These are phyloP conservation scores for Ogataea hybrid DNA, from an alignment of 1,139 yeast genomes.

Conservation along the genomic window DNA sequence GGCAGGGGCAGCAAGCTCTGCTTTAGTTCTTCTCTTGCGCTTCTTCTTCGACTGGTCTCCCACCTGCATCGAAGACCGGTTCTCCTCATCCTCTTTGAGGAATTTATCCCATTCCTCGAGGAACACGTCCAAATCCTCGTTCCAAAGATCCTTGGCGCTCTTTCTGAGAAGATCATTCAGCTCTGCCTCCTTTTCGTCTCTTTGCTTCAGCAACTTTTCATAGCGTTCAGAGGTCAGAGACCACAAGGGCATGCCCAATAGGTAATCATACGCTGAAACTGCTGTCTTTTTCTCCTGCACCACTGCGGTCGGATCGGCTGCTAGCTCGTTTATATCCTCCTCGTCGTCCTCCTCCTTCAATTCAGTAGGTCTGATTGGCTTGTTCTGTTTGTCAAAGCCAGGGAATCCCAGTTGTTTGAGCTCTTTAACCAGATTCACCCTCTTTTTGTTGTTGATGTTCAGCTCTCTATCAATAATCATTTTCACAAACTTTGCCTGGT, in stretches of 20 bases:
- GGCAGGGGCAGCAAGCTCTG: slow-evolving; percentile 10
- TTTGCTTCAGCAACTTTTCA: slow-evolving; percentile 70
- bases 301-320: slow-evolving; percentile 34
- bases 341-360: slow-evolving; percentile 41
- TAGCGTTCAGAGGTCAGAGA: slow-evolving; percentile 88
- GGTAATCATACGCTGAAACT: slow-evolving; percentile 65
- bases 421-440: slow-evolving; percentile 60
- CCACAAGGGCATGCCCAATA: slow-evolving; percentile 90
- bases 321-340: slow-evolving; percentile 35
- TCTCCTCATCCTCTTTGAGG: slow-evolving; percentile 50
- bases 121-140: slow-evolving; percentile 74
- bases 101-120: slow-evolving; percentile 64
- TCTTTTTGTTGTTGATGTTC: slow-evolving; percentile 70
- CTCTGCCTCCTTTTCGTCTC: slow-evolving; percentile 70
- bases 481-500: slow-evolving; percentile 90
- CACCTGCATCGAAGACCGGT: slow-evolving; percentile 26
- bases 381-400: slow-evolving; percentile 68
- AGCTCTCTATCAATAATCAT: slow-evolving; percentile 78
- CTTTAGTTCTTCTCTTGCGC: slow-evolving; percentile 23
- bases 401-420: slow-evolving; percentile 68
- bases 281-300: slow-evolving; percentile 43
- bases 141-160: slow-evolving; percentile 89
- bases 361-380: slow-evolving; percentile 43
- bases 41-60: slow-evolving; percentile 16
- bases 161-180: slow-evolving; percentile 62